Evolutionary conservation across 2,329 filamentous ascomycete genomes (phyloP).

Genomic region (Cercospora citrullina): DNA sequence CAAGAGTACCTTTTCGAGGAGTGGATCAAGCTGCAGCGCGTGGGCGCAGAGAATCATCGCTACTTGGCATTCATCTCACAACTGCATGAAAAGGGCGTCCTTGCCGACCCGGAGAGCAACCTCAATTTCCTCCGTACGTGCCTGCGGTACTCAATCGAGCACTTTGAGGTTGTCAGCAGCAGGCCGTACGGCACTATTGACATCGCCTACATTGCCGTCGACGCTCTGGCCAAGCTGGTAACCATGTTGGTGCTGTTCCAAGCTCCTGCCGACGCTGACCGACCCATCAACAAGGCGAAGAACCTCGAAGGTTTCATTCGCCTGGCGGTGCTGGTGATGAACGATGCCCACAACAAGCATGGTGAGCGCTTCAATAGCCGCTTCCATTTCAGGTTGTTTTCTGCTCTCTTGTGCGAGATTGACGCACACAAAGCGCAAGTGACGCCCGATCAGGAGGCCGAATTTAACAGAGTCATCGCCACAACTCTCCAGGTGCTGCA

Average conservation of each 20-base stretch:
- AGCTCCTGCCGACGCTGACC: conserved; percentile 59
- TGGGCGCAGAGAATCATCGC: conserved; percentile 71
- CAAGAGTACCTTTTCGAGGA: conserved; percentile 95
- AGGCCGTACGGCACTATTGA: conserved; percentile 60
- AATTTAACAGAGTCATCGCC: conserved; percentile 71
- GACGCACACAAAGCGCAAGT: conserved; percentile 31
- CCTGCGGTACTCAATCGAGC: conserved; percentile 74
- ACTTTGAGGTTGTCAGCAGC: conserved; percentile 71
- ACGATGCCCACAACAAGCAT: conserved; percentile 78
- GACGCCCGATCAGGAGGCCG: conserved; percentile 42
- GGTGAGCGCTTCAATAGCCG: conserved; percentile 82
- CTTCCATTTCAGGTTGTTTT: conserved; percentile 88
- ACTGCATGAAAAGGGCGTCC: conserved; percentile 70
- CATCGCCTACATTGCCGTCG: conserved; percentile 64
- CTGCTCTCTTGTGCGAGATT: conserved; percentile 76
- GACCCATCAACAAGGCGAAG: conserved; percentile 63
- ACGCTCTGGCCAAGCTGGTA: conserved; percentile 80
- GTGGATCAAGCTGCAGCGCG: conserved; percentile 82
- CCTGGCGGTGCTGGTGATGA: conserved; percentile 76
- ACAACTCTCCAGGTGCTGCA: conserved; percentile 71
- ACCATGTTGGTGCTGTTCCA: conserved; percentile 73
- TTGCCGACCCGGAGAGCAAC: conserved; percentile 74
- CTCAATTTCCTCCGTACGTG: conserved; percentile 77
- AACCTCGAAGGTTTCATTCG: conserved; percentile 78
- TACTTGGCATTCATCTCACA: conserved; percentile 79